Evolutionary conservation across 768 basidiomycete genomes (phyloP).

Genomic region (Collybia nuda): DNA sequence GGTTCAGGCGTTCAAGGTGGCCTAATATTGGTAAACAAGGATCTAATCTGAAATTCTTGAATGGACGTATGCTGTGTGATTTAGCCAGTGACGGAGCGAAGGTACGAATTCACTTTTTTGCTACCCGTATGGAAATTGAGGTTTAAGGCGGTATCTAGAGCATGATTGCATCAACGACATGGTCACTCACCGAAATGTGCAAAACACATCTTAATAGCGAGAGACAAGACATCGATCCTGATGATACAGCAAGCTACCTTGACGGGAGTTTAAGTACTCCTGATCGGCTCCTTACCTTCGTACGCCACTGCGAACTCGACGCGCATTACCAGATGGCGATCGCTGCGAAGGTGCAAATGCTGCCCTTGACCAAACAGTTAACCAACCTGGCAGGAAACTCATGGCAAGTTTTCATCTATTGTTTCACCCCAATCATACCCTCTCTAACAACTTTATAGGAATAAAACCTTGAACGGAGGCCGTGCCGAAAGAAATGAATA

Average conservation of each 20-base stretch:
- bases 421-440: not conserved
- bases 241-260: slow-evolving; percentile 89
- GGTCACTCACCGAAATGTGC: slow-evolving; percentile 98
- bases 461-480: slow-evolving; percentile 94
- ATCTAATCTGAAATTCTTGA: slow-evolving; percentile 78
- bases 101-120: slow-evolving; percentile 38
- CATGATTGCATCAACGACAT: slow-evolving; percentile 97
- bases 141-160: slow-evolving; percentile 45
- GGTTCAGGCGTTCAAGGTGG: slow-evolving; percentile 85
- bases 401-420: slow-evolving; percentile 56
- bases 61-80: slow-evolving; percentile 88
- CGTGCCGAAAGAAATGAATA: slow-evolving; percentile 99
- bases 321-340: slow-evolving; percentile 98
- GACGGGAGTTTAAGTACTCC: slow-evolving; percentile 80
- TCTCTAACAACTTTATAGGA: slow-evolving; percentile 53
- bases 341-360: slow-evolving; percentile 87
- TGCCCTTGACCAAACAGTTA: slow-evolving; percentile 89
- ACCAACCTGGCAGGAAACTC: slow-evolving; percentile 97
- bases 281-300: slow-evolving; percentile 80
- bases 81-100: slow-evolving; percentile 93
- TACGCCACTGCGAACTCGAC: slow-evolving; percentile 92
- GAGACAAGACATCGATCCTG: slow-evolving; percentile 93
- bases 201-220: slow-evolving; percentile 82
- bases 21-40: slow-evolving; percentile 81
- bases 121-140: not conserved